Conservation (phyloP, 2,329 filamentous ascomycete genomes). For the Epichloe hybrida region DNA sequence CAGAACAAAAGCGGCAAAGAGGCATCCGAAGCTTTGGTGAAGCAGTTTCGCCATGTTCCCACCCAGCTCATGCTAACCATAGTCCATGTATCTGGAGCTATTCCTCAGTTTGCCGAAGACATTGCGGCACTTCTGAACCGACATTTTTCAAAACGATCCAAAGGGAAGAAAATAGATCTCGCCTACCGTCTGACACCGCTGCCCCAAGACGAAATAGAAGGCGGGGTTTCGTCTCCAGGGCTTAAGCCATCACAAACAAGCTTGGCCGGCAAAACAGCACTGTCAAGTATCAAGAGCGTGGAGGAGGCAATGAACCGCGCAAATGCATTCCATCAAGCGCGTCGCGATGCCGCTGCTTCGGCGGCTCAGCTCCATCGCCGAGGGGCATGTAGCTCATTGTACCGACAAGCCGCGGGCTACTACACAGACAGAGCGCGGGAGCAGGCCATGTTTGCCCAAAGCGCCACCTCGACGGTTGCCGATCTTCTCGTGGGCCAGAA, state of each 20-base stretch:
- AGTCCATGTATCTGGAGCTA: slow-evolving; percentile 25
- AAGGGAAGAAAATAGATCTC: slow-evolving; percentile 23
- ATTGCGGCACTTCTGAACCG: slow-evolving; percentile 28
- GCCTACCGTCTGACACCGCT: slow-evolving; percentile 26
- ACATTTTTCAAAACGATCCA: slow-evolving; percentile 27
- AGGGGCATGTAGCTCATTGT: slow-evolving; percentile 56
- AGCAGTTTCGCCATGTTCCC: slow-evolving; percentile 29
- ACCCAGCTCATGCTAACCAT: slow-evolving; percentile 28
- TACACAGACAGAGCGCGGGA: slow-evolving; percentile 61
- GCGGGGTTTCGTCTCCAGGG: neutral
- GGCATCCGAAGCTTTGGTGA: slow-evolving; percentile 19
- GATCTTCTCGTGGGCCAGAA: slow-evolving; percentile 56
- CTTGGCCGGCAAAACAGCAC: neutral
- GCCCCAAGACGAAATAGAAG: slow-evolving; percentile 10
- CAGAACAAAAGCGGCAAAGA: slow-evolving; percentile 18
- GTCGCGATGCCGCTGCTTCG: slow-evolving; percentile 19
- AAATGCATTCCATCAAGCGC: slow-evolving; percentile 16
- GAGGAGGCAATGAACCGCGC: slow-evolving; percentile 16
- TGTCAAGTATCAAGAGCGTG: slow-evolving; percentile 8
- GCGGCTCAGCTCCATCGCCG: slow-evolving; percentile 29
- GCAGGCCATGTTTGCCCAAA: slow-evolving; percentile 41
- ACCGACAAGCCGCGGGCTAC: slow-evolving; percentile 61
- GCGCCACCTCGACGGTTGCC: slow-evolving; percentile 51
- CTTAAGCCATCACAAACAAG: neutral
- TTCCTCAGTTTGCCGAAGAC: slow-evolving; percentile 23